These are phyloP conservation scores for Penicillium parvum DNA, from an alignment of 495 filamentous ascomycete genomes.

Conservation along the genomic window DNA sequence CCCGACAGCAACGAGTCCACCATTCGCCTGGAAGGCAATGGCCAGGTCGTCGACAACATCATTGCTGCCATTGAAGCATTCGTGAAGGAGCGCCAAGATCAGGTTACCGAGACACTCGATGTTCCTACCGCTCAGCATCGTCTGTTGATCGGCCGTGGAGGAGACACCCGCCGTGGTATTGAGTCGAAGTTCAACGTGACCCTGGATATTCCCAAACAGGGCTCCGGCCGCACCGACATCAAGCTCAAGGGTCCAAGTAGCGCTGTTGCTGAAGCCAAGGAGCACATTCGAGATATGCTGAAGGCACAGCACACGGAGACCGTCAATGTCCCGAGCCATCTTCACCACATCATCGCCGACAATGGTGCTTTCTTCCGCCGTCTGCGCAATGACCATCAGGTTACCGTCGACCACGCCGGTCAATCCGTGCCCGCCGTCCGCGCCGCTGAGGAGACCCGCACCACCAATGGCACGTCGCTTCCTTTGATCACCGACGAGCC, in stretches of 20 bases:
- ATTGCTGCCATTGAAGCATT: constrained; percentile 72
- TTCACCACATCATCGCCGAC: constrained; percentile 82
- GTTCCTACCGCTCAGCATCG: constrained; percentile 85
- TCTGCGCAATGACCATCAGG: constrained; percentile 73
- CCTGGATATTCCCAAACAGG: constrained; percentile 83
- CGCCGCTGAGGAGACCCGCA: constrained; percentile 35
- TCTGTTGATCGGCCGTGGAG: constrained; percentile 85
- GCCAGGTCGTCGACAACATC: constrained; percentile 83
- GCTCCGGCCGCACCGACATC: constrained; percentile 61
- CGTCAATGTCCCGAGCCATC: constrained; percentile 67
- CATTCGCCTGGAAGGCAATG: constrained; percentile 81
- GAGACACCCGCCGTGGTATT: constrained; percentile 76
- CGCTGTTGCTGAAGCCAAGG: constrained; percentile 79
- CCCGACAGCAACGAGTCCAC: constrained; percentile 67
- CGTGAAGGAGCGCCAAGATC: constrained; percentile 72
- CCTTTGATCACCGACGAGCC: constrained; percentile 88
- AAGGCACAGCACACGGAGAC: constrained; percentile 89
- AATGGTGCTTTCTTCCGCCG: constrained; percentile 90
- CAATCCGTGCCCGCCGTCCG: constrained; percentile 67
- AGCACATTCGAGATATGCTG: constrained; percentile 69
- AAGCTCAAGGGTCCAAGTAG: constrained; percentile 76
- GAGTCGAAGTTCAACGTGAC: constrained; percentile 85
- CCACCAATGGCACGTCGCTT: constrained; percentile 54
- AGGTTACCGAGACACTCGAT: constrained; percentile 69
- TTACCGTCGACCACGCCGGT: constrained; percentile 86